Percentiles rank a stretch among this genome's conserved stretches.
Conservation (phyloP, 2,329 filamentous ascomycete species). For the Aspergillus sp. region DNA sequence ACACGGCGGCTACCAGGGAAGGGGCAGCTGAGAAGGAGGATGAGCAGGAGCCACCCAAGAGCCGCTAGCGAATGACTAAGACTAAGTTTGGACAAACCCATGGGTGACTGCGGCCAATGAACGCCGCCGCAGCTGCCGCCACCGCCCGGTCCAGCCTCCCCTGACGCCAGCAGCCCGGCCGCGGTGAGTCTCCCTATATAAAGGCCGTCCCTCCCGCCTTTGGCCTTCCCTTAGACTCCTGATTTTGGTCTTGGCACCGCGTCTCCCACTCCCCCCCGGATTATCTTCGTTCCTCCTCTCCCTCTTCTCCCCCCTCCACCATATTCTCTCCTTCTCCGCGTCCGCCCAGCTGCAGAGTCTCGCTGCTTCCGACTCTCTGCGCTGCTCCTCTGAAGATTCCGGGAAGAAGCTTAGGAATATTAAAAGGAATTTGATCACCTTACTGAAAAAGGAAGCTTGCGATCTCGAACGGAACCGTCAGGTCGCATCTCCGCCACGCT, state of each 20-base stretch:
- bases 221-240: slow-evolving; percentile 18
- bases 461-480: slow-evolving; percentile 10
- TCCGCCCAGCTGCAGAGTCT: slow-evolving; percentile 10
- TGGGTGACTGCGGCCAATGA: slow-evolving; percentile 18
- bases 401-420: slow-evolving; percentile 13
- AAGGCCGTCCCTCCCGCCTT: slow-evolving; percentile 31
- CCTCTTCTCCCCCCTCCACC: slow-evolving; percentile 12
- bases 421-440: slow-evolving; percentile 7
- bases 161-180: slow-evolving; percentile 19
- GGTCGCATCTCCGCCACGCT: slow-evolving; percentile 16
- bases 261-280: slow-evolving; percentile 14
- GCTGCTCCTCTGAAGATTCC: slow-evolving; percentile 7
- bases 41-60: slow-evolving; percentile 10
- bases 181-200: slow-evolving; percentile 32
- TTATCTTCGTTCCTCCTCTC: slow-evolving; percentile 20
- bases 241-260: slow-evolving; percentile 33
- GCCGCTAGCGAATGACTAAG: slow-evolving; percentile 17
- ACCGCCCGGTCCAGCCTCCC: slow-evolving; percentile 28
- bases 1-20: no score
- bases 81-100: slow-evolving; percentile 10
- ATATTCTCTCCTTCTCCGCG: slow-evolving; percentile 11
- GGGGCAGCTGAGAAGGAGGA: background rate
- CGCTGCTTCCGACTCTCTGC: slow-evolving; percentile 7
- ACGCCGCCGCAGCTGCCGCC: slow-evolving; percentile 30
- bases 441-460: slow-evolving; percentile 18